Conservation (phyloP, 768 basidiomycete genomes). For the Mycena galopus region DNA sequence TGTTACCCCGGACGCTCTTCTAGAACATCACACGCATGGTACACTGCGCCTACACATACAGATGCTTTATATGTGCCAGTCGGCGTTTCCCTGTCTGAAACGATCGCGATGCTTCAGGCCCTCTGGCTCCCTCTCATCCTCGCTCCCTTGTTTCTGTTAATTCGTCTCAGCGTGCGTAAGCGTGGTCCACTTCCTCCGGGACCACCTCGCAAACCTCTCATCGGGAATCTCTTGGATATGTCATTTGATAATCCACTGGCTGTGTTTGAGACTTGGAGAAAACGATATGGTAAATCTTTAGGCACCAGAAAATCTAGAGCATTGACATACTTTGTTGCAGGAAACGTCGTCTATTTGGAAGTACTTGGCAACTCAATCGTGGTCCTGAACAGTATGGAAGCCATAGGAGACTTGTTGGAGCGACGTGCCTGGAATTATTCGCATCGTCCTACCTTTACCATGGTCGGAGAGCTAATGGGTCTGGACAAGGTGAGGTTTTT, state of each 20-base stretch:
- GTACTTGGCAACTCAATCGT: constrained; percentile 43
- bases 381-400: constrained; percentile 37
- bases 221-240: constrained; percentile 16
- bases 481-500: constrained; percentile 11
- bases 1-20: too few species aligned
- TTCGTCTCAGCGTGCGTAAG: not conserved
- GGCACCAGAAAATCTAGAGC: too few species aligned
- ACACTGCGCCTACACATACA: too few species aligned
- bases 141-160: not conserved
- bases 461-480: constrained; percentile 26
- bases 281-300: constrained; percentile 1
- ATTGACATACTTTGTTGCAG: constrained; percentile 12
- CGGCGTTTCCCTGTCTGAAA: too few species aligned
- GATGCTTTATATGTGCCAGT: too few species aligned
- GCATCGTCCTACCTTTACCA: constrained; percentile 17
- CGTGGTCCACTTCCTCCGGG: not conserved
- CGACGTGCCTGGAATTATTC: constrained; percentile 29
- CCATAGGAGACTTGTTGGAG: constrained; percentile 39
- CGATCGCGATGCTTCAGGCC: too few species aligned
- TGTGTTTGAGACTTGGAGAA: constrained; percentile 5
- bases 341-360: constrained; percentile 35
- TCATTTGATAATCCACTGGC: constrained; percentile 1
- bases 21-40: too few species aligned
- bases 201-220: constrained; percentile 4
- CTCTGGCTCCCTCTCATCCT: not conserved